A percentile compares a stretch with the other conserved stretches of the same genome.
Conservation (phyloP, 23 red algal species). For the Gracilariopsis chorda region DNA sequence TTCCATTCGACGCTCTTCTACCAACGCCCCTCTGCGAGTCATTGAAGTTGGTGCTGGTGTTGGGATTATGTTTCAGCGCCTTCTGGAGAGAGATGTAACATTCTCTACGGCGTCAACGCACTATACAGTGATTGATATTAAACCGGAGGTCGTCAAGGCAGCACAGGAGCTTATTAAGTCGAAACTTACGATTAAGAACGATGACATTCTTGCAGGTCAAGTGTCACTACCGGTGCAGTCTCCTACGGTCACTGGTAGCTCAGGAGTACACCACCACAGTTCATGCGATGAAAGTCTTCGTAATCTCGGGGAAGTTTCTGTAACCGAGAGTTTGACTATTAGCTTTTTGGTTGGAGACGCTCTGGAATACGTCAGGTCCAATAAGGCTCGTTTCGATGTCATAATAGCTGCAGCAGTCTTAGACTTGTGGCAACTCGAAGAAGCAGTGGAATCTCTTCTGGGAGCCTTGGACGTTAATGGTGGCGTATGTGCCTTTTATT, state of each 20-base stretch:
- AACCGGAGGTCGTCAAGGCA: constrained; percentile 20
- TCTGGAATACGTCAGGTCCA: constrained; percentile 3
- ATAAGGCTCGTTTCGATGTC: constrained; percentile 14
- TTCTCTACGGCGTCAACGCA: constrained; percentile 19
- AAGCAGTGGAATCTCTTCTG: background rate
- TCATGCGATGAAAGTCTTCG: background rate
- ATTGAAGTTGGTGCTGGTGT: constrained; percentile 65
- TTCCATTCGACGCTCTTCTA: background rate
- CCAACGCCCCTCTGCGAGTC: constrained; percentile 13
- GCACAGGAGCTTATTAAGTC: constrained; percentile 14
- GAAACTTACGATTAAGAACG: background rate
- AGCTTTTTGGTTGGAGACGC: constrained; percentile 45
- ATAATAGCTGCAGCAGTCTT: constrained; percentile 54
- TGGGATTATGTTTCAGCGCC: constrained; percentile 43
- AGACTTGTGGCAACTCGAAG: constrained; percentile 50
- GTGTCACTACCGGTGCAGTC: background rate
- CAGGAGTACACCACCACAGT: background rate
- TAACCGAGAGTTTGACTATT: constrained; percentile 15
- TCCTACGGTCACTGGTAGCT: background rate
- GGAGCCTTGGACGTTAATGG: background rate
- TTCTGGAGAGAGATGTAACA: background rate
- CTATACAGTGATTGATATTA: constrained; percentile 61
- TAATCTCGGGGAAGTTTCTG: background rate
- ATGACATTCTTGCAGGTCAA: background rate
- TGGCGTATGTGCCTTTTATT: constrained; percentile 50